Evolutionary conservation across 352 stramenopile species (phyloP), one percentile per base, ranked within the genome.

Genomic region (Phytophthora melonis): DNA sequence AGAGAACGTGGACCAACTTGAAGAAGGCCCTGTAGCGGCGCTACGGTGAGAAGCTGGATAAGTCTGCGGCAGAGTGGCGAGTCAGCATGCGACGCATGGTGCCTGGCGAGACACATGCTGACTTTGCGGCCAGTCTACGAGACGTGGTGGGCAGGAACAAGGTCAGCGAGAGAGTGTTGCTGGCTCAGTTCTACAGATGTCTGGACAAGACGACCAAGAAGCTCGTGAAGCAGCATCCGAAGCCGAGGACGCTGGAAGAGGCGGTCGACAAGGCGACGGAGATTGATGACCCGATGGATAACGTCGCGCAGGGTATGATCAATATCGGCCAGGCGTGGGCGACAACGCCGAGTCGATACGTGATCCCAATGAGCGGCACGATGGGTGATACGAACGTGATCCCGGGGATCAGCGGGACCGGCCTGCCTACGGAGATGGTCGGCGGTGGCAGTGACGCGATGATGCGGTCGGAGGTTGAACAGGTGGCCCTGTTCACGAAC

Each of bases 161-260:
- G 34, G 47, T 66, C 3, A 66, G 30, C 27, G 59, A 66, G 9
- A 16, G 59, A 47, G 59, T 66, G 9, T 9, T 66, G 13, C 59
- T 66, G 14, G 32, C 59, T 2, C 47, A 66, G 30, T 66, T 66
- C 47, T 66, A 19, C 39, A 16, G 39, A 16, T 47, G 39, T 47
- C 39, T 47, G 14, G 39, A 47, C n/a, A 47, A 47, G 14, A 47
- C 11, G 39, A 47, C n/a, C n/a, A n/a, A n/a, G n/a, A n/a, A n/a
- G n/a, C n/a, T n/a, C n/a, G n/a, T n/a, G n/a, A n/a, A n/a, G n/a
- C n/a, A n/a, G n/a, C n/a, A n/a, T n/a, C n/a, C n/a, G 11, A 47
- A 47, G n/a, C 39, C 39, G 14, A 1, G 39, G 39, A 47, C 39
- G 39, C 39, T n/a, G 14, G 39, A 47, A n/a, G 39, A 47, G 14